Evolutionary conservation across 78 protist genomes (phyloP).

Genomic region (Guillardia theta): DNA sequence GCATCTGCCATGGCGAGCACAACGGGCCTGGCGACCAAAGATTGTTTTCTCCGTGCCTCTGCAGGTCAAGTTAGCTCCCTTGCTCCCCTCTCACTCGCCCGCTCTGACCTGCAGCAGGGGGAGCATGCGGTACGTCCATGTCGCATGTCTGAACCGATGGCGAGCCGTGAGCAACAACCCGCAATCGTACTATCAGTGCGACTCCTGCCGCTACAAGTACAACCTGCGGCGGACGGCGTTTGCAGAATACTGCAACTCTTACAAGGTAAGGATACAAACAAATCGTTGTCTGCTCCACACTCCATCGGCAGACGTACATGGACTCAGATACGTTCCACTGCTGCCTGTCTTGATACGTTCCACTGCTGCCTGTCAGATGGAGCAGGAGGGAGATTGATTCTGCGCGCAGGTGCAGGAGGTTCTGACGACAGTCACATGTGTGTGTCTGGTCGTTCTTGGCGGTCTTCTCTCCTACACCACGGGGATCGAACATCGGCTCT

Average conservation of each 20-base stretch:
- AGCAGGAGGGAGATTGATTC: background rate
- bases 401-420: background rate
- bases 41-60: background rate
- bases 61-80: background rate
- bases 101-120: background rate
- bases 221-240: conserved; percentile 18
- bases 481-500: no score
- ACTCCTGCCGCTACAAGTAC: conserved; percentile 1
- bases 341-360: background rate
- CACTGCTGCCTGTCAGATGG: background rate
- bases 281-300: background rate
- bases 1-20: background rate
- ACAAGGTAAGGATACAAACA: background rate
- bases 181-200: background rate
- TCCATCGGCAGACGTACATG: background rate
- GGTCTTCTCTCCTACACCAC: no score
- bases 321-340: background rate
- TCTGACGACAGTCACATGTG: background rate
- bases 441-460: background rate
- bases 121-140: conserved; percentile 20
- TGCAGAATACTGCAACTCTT: background rate
- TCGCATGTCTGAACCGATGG: conserved; percentile 21
- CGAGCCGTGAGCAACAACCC: conserved; percentile 8
- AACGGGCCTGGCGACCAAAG: background rate
- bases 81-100: background rate